Base-by-base conservation (phyloP, 306 rosid species). In the Cicer pinnatifidum region DNA sequence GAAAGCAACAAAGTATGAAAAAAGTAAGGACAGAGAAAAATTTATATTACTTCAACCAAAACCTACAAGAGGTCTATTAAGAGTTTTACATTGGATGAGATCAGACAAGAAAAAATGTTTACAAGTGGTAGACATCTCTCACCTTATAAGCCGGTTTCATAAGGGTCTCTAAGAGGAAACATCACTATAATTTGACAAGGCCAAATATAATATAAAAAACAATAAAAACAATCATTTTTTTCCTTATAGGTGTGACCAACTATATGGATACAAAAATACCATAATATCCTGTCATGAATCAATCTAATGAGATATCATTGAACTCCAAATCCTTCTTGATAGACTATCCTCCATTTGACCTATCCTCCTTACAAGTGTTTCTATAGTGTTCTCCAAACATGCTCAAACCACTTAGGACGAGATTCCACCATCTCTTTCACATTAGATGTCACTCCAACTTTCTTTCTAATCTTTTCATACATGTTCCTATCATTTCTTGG, bases 1-100 rank as follows among this genome's bases (percentile, higher is more conserved):
- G 39, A 28, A 28, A 44, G 59, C 35, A 69, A 69, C 76, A 46
- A 11, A 16, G 74, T 7, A 20, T 43, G 59, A 37, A 59, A 46
- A 9, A 6, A 17, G 23, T 1, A 1, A 65, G 57, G 17, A 48
- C 40, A 50, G 11, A 11, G 13, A 33, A 46, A 58, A 46, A 43
- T 58, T 58, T 20, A 43, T 62, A 58, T 2, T 57, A 44, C 61
- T 57, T 72, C 11, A 58, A 58, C 16, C 47, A 45, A 57, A 44
- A 43, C 20, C 9, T n/a, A 60, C 10, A 73, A 35, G n/a, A 53
- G 67, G 59, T 1, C 28, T 23, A 23, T 23, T 23, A 23, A 23
- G 3, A 23, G 28, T 23, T 1, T 23, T 1, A 23, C 28, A 23
- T 23, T 23, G 28, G 3, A 23, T 23, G 28, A 23, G 28, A 23